These are phyloP conservation scores for Fistulina hepatica DNA, from an alignment of 1,284 basidiomycete genomes.

Conservation along the genomic window DNA sequence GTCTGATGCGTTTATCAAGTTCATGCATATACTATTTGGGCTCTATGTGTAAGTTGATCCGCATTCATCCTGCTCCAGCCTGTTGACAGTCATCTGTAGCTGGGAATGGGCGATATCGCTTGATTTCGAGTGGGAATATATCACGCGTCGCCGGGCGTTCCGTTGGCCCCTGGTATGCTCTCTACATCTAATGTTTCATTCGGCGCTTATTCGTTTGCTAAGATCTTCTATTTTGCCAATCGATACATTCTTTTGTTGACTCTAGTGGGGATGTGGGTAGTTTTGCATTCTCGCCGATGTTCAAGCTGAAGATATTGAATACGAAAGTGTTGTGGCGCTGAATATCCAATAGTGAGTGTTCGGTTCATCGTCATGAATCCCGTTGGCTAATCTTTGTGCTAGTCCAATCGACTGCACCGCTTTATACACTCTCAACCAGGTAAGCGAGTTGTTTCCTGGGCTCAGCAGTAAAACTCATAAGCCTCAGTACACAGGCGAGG, in stretches of 20 bases:
- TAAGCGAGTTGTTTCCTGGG: slow-evolving; percentile 5
- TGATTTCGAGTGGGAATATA: slow-evolving; percentile 40
- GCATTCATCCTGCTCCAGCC: slow-evolving; percentile 4
- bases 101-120: slow-evolving; percentile 51
- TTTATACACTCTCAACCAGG: slow-evolving; percentile 60
- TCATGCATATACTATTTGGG: slow-evolving; percentile 58
- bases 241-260: slow-evolving; percentile 58
- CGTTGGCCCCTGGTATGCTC: slow-evolving; percentile 32
- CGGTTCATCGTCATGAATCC: slow-evolving; percentile 2
- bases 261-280: slow-evolving; percentile 58
- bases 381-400: slow-evolving; percentile 4
- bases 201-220: slow-evolving; percentile 2
- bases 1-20: slow-evolving; percentile 44
- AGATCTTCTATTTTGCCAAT: slow-evolving; percentile 65
- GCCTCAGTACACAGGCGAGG: slow-evolving; percentile 10
- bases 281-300: too few species aligned
- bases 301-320: slow-evolving; percentile 2
- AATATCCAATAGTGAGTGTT: slow-evolving; percentile 41
- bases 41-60: slow-evolving; percentile 43
- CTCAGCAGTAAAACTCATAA: background rate
- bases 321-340: slow-evolving; percentile 44
- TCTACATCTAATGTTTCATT: too few species aligned
- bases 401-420: slow-evolving; percentile 53
- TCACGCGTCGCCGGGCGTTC: slow-evolving; percentile 35
- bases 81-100: slow-evolving; percentile 21